phyloP scores from a whole-genome alignment of 2,329 filamentous ascomycete species.

The Fonsecaea nubica region DNA sequence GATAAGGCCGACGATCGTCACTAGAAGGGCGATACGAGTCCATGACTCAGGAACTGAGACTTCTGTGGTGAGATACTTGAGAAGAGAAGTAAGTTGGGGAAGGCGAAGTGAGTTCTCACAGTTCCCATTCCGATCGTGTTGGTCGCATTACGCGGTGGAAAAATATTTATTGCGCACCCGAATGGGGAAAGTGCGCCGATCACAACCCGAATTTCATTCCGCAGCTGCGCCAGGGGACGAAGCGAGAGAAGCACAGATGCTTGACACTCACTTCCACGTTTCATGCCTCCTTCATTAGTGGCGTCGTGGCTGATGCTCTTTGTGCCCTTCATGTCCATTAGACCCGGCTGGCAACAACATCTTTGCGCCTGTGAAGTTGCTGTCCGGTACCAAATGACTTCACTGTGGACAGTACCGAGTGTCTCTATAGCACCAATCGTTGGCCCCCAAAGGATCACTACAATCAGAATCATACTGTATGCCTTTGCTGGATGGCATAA shows the following conservation, averaged over 20 bases:
- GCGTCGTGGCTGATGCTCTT: background rate
- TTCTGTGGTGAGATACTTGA: background rate
- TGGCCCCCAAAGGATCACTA: background rate
- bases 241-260: no score
- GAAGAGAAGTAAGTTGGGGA: background rate
- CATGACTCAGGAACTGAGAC: background rate
- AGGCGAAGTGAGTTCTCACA: background rate
- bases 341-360: background rate
- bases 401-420: background rate
- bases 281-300: background rate
- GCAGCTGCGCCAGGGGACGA: background rate
- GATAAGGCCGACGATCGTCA: constrained; percentile 5
- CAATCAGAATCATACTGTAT: background rate
- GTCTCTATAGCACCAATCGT: background rate
- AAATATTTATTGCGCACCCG: background rate
- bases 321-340: background rate
- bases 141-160: background rate
- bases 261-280: background rate
- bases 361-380: background rate
- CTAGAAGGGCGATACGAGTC: constrained; percentile 22
- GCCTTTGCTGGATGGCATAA: background rate
- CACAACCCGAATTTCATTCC: background rate
- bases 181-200: background rate
- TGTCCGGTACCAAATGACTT: background rate
- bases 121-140: background rate